Conservation (phyloP, 169 alveolate species). For the Plasmodium knowlesi region DNA sequence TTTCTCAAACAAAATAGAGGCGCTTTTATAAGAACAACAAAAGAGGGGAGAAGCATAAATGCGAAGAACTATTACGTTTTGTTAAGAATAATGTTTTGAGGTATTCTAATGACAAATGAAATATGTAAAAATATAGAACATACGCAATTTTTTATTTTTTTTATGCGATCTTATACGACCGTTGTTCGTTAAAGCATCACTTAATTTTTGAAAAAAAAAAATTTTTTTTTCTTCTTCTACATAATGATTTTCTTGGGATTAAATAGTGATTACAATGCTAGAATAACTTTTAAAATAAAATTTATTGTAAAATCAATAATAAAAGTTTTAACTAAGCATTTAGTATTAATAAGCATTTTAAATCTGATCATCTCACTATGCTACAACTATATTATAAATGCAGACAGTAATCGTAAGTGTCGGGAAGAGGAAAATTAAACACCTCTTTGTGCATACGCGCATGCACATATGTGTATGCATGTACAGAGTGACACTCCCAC, state of each 20-base stretch:
- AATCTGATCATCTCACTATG: constrained; percentile 72
- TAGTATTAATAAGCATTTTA: constrained; percentile 60
- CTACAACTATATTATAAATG: constrained; percentile 37
- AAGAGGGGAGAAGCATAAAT: constrained; percentile 4
- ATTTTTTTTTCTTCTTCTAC: constrained; percentile 42
- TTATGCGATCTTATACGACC: not conserved
- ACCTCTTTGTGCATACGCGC: not conserved
- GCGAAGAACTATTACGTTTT: not conserved
- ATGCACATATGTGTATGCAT: constrained; percentile 1
- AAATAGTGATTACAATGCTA: constrained; percentile 72
- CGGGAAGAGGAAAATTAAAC: not conserved
- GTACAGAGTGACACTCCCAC: not conserved
- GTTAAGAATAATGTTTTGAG: not conserved
- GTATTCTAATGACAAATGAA: constrained; percentile 34
- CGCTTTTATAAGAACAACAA: constrained; percentile 12
- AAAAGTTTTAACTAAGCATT: constrained; percentile 72
- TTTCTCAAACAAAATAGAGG: constrained; percentile 3
- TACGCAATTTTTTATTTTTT: constrained; percentile 10
- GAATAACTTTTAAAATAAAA: constrained; percentile 70
- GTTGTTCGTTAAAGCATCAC: not conserved
- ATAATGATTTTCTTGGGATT: constrained; percentile 74
- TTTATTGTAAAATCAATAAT: constrained; percentile 59
- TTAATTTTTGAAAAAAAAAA: constrained; percentile 28
- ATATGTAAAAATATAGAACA: constrained; percentile 48
- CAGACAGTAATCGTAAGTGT: constrained; percentile 70